These are phyloP conservation scores for Cercospora canescens DNA, from an alignment of 2,329 filamentous ascomycete species.

Conservation along the genomic window DNA sequence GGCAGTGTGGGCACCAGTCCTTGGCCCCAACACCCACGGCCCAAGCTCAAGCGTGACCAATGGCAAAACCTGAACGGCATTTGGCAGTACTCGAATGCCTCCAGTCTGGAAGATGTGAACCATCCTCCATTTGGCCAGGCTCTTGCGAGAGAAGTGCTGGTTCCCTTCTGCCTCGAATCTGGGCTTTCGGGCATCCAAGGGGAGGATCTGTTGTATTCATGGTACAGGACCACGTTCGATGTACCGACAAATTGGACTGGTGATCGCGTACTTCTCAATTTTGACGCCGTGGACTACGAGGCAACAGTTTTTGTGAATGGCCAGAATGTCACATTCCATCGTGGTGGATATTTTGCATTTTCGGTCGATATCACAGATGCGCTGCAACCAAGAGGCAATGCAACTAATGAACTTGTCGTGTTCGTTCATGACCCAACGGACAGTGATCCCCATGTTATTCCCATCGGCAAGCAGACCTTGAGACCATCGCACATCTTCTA, in stretches of 20 bases:
- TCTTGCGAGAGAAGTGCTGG: slow-evolving; percentile 48
- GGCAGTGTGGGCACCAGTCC: slow-evolving; percentile 51
- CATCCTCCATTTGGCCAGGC: slow-evolving; percentile 47
- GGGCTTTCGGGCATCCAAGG: slow-evolving; percentile 49
- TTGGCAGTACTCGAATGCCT: slow-evolving; percentile 52
- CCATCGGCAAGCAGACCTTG: slow-evolving; percentile 55
- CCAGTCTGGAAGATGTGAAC: slow-evolving; percentile 40
- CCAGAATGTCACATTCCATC: slow-evolving; percentile 53
- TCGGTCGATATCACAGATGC: slow-evolving; percentile 60
- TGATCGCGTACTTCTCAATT: slow-evolving; percentile 53
- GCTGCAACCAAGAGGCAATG: slow-evolving; percentile 57
- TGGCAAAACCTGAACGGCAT: slow-evolving; percentile 60
- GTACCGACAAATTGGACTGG: slow-evolving; percentile 51
- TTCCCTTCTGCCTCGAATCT: slow-evolving; percentile 58
- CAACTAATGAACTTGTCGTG: slow-evolving; percentile 58
- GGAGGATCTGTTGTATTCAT: slow-evolving; percentile 30
- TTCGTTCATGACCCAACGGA: slow-evolving; percentile 71
- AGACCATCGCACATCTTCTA: slow-evolving; percentile 71
- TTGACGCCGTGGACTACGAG: slow-evolving; percentile 65
- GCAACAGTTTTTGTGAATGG: slow-evolving; percentile 60
- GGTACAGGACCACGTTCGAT: slow-evolving; percentile 51
- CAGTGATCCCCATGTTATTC: slow-evolving; percentile 54
- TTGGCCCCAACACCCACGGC: slow-evolving; percentile 55
- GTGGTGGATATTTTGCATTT: slow-evolving; percentile 61
- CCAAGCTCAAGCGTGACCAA: slow-evolving; percentile 52